A percentile compares a stretch with the other conserved stretches of the same genome.
Evolutionary conservation across 495 filamentous ascomycete genomes (phyloP).

Genomic region (Neurospora sp.): DNA sequence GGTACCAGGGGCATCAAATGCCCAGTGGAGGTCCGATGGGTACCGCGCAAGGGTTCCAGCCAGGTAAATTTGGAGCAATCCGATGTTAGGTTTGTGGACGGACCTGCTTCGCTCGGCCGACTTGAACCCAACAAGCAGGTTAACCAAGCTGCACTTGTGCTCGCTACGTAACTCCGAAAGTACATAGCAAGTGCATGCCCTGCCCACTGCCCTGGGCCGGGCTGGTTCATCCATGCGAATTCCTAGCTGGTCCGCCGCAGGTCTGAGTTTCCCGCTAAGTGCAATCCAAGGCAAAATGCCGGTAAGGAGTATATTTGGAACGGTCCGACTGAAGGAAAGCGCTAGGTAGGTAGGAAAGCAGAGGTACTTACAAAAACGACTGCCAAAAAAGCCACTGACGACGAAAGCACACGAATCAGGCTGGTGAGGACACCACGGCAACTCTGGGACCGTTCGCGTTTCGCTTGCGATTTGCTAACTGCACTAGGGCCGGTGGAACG

Average conservation of each 20-base stretch:
- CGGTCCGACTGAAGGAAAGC: background rate
- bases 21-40: background rate
- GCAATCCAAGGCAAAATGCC: background rate
- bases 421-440: slow-evolving; percentile 3
- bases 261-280: background rate
- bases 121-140: background rate
- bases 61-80: background rate
- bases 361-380: slow-evolving; percentile 38
- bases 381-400: slow-evolving; percentile 32
- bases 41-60: background rate
- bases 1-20: background rate
- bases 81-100: background rate
- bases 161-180: background rate
- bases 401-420: slow-evolving; percentile 22
- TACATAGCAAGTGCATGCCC: background rate
- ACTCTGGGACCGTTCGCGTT: background rate
- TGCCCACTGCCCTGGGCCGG: background rate
- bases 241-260: background rate
- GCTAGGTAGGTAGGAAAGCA: slow-evolving; percentile 1
- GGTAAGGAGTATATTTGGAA: background rate
- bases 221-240: background rate
- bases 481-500: background rate
- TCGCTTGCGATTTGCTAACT: background rate
- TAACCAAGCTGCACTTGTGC: background rate
- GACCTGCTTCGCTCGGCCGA: background rate